Conservation (phyloP, 2,329 filamentous ascomycete species). For the Kalaharituber pfeilii region DNA sequence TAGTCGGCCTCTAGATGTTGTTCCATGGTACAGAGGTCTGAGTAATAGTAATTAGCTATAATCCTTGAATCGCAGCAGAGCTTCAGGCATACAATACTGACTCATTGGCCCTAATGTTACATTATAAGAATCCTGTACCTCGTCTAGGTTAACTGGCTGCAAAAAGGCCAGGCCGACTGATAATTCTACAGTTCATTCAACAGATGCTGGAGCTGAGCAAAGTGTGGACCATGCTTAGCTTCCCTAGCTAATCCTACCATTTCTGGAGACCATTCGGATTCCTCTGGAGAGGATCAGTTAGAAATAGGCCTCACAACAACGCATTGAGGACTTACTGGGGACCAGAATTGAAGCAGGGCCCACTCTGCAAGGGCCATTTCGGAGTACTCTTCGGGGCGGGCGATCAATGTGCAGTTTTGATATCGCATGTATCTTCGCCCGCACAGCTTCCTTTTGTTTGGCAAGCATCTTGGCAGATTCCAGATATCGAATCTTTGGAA, state of each 20-base stretch:
- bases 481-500: conserved; percentile 84
- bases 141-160: conserved; percentile 81
- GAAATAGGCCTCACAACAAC: not conserved
- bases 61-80: no score
- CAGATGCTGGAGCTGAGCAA: conserved; percentile 80
- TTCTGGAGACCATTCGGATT: conserved; percentile 84
- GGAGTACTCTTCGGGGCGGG: conserved; percentile 70
- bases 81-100: no score
- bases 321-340: conserved; percentile 40
- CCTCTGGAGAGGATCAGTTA: conserved; percentile 49
- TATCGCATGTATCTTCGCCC: conserved; percentile 85
- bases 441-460: conserved; percentile 90
- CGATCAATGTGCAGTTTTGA: conserved; percentile 80
- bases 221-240: conserved; percentile 88
- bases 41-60: no score
- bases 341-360: conserved; percentile 74
- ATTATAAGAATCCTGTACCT: conserved; percentile 96
- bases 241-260: conserved; percentile 96
- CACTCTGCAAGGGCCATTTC: conserved; percentile 53
- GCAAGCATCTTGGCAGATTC: conserved; percentile 84
- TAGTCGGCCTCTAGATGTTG: conserved; percentile 83
- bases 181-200: conserved; percentile 94
- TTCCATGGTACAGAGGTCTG: conserved; percentile 63
- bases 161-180: conserved; percentile 80
- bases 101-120: conserved; percentile 98